Conservation (phyloP, 2,329 filamentous ascomycete species). For the Emydomyces testavorans region DNA sequence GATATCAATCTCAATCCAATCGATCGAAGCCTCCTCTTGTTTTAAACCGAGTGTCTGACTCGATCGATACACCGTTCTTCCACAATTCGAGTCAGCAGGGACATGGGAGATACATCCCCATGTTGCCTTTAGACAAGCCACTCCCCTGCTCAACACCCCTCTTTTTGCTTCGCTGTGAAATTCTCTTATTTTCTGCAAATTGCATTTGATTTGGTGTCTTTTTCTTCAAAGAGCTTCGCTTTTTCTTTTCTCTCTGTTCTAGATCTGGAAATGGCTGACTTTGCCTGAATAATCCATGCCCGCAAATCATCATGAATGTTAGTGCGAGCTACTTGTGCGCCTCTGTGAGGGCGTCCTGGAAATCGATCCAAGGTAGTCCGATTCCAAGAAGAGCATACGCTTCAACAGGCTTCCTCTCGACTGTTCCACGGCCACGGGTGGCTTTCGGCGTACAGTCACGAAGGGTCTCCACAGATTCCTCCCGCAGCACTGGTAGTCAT, state of each 20-base stretch:
- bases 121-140: background rate
- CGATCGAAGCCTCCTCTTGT: background rate
- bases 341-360: background rate
- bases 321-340: background rate
- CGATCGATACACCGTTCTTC: background rate
- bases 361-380: background rate
- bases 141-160: background rate
- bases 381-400: background rate
- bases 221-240: background rate
- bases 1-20: background rate
- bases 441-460: background rate
- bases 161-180: background rate
- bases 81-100: background rate
- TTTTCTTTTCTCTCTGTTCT: background rate
- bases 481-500: background rate
- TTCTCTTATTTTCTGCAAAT: background rate
- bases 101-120: background rate
- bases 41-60: background rate
- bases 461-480: slow-evolving; percentile 8
- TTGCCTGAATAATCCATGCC: background rate
- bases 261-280: background rate
- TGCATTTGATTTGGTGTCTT: background rate
- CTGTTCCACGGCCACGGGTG: background rate
- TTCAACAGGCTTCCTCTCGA: background rate
- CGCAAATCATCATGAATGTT: slow-evolving; percentile 3